Conservation (phyloP, 176 grass and related monocot species). For the Carex cristatella region DNA sequence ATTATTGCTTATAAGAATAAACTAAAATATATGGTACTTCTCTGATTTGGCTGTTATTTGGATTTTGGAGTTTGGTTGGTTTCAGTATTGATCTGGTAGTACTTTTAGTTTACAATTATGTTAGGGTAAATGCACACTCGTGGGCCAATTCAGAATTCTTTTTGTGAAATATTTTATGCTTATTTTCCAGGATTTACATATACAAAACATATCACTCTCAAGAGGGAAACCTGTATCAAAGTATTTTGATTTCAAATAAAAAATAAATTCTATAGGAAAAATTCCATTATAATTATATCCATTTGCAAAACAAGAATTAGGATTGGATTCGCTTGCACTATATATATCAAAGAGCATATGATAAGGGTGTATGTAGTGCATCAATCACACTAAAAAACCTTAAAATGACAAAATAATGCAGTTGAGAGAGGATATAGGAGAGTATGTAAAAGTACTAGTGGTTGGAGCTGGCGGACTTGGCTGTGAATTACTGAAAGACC, state of each 20-base stretch:
- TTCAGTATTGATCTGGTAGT: not conserved
- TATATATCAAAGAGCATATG: not conserved
- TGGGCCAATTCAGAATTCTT: not conserved
- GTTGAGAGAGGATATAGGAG: constrained; percentile 73
- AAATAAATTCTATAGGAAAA: not conserved
- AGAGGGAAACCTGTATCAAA: not conserved
- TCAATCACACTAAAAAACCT: too few relatives aligned
- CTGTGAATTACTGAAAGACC: constrained; percentile 96
- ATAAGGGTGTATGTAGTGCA: not conserved
- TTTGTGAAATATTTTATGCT: not conserved
- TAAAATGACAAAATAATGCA: constrained; percentile 15
- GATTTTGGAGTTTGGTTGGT: not conserved
- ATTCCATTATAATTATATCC: not conserved
- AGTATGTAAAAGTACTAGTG: constrained; percentile 66
- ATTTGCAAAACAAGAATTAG: not conserved
- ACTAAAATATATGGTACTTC: not conserved
- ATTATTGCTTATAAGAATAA: not conserved
- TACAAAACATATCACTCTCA: not conserved
- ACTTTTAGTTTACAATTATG: not conserved
- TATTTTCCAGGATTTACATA: not conserved
- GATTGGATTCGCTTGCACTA: not conserved
- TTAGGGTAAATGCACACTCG: not conserved
- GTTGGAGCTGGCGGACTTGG: constrained; percentile 88
- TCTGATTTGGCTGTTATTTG: not conserved
- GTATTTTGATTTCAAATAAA: not conserved